Evolutionary conservation across 371 early-diverging fungal species (phyloP).

Genomic region (Rhizomucor miehei): DNA sequence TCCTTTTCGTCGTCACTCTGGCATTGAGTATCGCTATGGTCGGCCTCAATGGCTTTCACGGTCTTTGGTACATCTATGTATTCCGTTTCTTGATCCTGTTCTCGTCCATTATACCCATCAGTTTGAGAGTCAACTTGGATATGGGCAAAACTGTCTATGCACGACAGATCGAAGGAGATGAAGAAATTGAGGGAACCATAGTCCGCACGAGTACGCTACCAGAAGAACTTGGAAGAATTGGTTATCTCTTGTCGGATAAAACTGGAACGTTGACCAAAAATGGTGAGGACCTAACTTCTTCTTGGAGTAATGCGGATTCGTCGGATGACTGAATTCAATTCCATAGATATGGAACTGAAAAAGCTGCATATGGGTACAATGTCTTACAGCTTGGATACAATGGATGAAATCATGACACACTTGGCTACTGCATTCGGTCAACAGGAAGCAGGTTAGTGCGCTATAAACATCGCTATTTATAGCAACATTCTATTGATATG

Average conservation of each 20-base stretch:
- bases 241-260: conserved; percentile 97
- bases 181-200: conserved; percentile 82
- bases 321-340: not conserved
- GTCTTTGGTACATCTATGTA: conserved; percentile 88
- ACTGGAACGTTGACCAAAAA: conserved; percentile 99
- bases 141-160: conserved; percentile 96
- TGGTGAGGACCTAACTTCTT: conserved; percentile 45
- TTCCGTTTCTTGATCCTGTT: conserved; percentile 97
- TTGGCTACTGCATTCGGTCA: conserved; percentile 56
- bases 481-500: not conserved
- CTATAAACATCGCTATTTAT: not conserved
- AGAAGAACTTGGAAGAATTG: conserved; percentile 98
- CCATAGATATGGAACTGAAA: conserved; percentile 95
- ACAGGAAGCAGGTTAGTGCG: conserved; percentile 14
- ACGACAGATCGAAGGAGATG: conserved; percentile 79
- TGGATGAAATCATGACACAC: conserved; percentile 80
- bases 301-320: not conserved
- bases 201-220: conserved; percentile 96
- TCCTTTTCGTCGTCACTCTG: conserved; percentile 83
- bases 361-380: conserved; percentile 97
- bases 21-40: conserved; percentile 86
- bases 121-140: conserved; percentile 95
- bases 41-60: conserved; percentile 85
- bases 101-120: conserved; percentile 98
- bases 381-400: conserved; percentile 88